Base-by-base conservation (phyloP, 2,329 filamentous ascomycete genomes). In the Clonostachys sp. region DNA sequence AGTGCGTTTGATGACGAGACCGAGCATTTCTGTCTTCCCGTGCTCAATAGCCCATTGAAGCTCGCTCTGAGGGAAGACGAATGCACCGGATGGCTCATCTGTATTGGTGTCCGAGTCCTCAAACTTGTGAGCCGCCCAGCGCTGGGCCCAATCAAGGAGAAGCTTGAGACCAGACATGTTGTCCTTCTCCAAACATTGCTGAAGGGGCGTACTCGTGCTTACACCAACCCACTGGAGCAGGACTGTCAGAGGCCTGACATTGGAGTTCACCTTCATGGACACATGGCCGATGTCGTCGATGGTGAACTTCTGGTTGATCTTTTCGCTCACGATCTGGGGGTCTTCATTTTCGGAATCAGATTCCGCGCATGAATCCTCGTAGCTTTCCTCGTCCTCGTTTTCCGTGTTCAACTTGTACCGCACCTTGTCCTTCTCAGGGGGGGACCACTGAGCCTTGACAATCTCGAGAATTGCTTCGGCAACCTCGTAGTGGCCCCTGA, bases 201-300 rank as follows among this genome's bases (percentile, higher is more conserved):
- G 47, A 24, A 53, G 50, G 47, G 72, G 66, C 2, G 62, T 62
- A 8, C 63, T 57, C 14, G 64, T 71, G 2, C 2, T 2, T 30
- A 30, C 24, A 2, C 24, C 24, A 3, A 30, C 24, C 24, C 24
- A 30, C 61, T 64, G 71, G 5, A 59, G 53, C 6, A 91, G 61
- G 48, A 87, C 61, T 0, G 62, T 52, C 2, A 78, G 58, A 3
- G 89, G 84, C 35, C 73, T 74, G 9, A 76, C 65, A 14, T 72
- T 66, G 48, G 86, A 87, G 59, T 87, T 83, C 49, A 90, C 85
- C 47, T 85, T 75, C 58, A 78, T 83, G 1, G 80, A 80, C 5
- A 87, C 72, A 53, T 88, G 78, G 0, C 86, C 86, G 48, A 94
- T 75, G 54, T 89, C 82, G 14, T 94, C 86, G 45, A 92, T 78